Percentiles rank a stretch among this genome's conserved stretches.
Conservation (phyloP, 352 stramenopile genomes). For the Phytopythium aichiense region DNA sequence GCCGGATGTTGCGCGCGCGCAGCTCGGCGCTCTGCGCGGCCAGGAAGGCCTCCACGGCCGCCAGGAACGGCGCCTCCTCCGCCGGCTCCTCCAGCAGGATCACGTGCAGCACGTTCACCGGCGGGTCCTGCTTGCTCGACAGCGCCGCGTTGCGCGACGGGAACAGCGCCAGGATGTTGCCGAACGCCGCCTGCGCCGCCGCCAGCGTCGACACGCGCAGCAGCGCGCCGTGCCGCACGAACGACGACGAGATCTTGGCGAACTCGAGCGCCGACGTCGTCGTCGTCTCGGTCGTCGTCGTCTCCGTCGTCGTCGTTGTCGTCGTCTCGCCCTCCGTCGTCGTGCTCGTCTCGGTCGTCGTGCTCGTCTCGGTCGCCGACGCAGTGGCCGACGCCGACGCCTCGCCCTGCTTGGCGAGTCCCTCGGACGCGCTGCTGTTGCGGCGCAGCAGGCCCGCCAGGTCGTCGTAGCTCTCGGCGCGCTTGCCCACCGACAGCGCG, state of each 20-base stretch:
- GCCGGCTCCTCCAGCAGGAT: conserved; percentile 69
- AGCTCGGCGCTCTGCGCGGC: conserved; percentile 55
- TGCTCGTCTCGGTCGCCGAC: conserved; percentile 6
- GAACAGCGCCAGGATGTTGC: conserved; percentile 66
- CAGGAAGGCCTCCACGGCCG: conserved; percentile 57
- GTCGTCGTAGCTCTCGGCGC: conserved; percentile 83
- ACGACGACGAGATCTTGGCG: conserved; percentile 67
- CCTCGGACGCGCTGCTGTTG: conserved; percentile 45
- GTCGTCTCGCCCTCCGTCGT: conserved; percentile 35
- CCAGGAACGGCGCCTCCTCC: conserved; percentile 50
- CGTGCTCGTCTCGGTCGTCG: conserved; percentile 10
- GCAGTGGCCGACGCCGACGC: conserved; percentile 6
- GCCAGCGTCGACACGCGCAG: conserved; percentile 86
- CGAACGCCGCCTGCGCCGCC: conserved; percentile 65
- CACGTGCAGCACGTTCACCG: conserved; percentile 84
- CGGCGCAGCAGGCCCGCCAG: conserved; percentile 63
- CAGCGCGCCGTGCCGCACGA: conserved; percentile 80
- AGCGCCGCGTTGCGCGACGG: conserved; percentile 66
- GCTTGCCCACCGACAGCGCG: conserved; percentile 65
- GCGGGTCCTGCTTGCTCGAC: conserved; percentile 54
- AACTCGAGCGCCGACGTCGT: conserved; percentile 45
- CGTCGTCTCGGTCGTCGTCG: conserved; percentile 11
- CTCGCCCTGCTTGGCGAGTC: conserved; percentile 23
- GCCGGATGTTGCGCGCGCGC: conserved; percentile 76
- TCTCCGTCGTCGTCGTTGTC: conserved; percentile 23